Conservation (phyloP, 169 alveolate genomes). For the Eimeria necatrix region DNA sequence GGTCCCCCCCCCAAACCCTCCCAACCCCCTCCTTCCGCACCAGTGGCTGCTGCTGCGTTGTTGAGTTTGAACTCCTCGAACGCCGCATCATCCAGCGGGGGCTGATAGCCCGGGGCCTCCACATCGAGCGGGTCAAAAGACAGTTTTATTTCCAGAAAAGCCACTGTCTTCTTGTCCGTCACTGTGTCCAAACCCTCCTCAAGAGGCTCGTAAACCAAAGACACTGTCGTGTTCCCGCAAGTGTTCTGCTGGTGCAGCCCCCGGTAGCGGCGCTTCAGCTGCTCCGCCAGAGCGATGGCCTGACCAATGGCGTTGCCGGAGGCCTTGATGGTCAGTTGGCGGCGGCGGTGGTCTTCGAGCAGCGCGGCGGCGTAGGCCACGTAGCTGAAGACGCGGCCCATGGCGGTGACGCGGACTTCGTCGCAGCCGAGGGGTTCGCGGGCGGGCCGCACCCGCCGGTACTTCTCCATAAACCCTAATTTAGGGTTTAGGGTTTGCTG, state of each 20-base stretch:
- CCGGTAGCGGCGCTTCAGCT: conserved; percentile 89
- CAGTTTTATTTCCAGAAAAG: conserved; percentile 87
- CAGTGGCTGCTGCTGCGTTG: not conserved
- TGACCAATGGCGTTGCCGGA: conserved; percentile 92
- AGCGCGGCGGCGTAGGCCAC: conserved; percentile 90
- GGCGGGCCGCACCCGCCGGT: conserved; percentile 84
- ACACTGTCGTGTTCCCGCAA: conserved; percentile 86
- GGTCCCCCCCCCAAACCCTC: too few species aligned
- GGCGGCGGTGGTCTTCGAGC: conserved; percentile 86
- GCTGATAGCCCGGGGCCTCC: conserved; percentile 88
- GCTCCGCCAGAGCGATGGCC: conserved; percentile 93
- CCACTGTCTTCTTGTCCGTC: conserved; percentile 86
- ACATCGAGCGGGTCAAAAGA: conserved; percentile 85
- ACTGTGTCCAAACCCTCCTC: conserved; percentile 90
- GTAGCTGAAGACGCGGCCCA: conserved; percentile 90
- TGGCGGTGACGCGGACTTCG: conserved; percentile 91
- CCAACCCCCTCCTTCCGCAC: too few species aligned
- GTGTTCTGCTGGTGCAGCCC: conserved; percentile 92
- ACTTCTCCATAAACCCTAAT: conserved; percentile 79
- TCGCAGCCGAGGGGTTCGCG: conserved; percentile 88
- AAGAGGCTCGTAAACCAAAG: conserved; percentile 89
- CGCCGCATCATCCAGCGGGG: conserved; percentile 88
- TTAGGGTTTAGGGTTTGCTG: too few species aligned
- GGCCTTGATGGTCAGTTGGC: conserved; percentile 89
- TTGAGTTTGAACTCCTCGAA: conserved; percentile 84